phyloP scores from a whole-genome alignment of 495 filamentous ascomycete genomes.

The Neohortaea acidophila region DNA sequence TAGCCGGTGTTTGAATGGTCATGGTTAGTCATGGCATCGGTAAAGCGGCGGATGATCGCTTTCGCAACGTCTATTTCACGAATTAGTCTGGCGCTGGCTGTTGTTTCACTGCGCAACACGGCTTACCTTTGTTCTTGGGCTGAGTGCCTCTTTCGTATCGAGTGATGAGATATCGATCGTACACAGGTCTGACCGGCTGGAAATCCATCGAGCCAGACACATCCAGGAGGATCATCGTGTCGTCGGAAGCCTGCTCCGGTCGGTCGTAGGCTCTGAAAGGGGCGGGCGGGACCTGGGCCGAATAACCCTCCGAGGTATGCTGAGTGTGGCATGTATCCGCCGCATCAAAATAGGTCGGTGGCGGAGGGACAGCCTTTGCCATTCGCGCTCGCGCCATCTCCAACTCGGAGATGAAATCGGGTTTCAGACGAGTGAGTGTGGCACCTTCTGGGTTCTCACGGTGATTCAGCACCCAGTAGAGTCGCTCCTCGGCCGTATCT shows the following conservation, averaged over 20 bases:
- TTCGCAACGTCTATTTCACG: conserved; percentile 27
- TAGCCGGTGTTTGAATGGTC: conserved; percentile 31
- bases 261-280: conserved; percentile 26
- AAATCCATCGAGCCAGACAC: conserved; percentile 35
- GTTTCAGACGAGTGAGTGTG: conserved; percentile 27
- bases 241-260: conserved; percentile 26
- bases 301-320: conserved; percentile 29
- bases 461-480: conserved; percentile 37
- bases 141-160: conserved; percentile 26
- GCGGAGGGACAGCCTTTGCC: conserved; percentile 30
- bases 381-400: conserved; percentile 30
- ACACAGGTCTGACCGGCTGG: conserved; percentile 29
- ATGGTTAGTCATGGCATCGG: conserved; percentile 31
- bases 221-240: conserved; percentile 35
- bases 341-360: conserved; percentile 26
- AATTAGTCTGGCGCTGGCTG: background rate
- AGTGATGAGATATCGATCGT: conserved; percentile 32
- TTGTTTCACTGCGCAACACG: background rate
- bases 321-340: conserved; percentile 31
- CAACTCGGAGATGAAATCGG: conserved; percentile 31
- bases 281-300: conserved; percentile 31
- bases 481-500: conserved; percentile 33
- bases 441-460: conserved; percentile 25
- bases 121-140: conserved; percentile 34
- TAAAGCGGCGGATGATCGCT: conserved; percentile 32